Percentiles rank a stretch among this genome's conserved stretches.
Conservation (phyloP, 345 rosid genomes). For the Kernera saxatilis region DNA sequence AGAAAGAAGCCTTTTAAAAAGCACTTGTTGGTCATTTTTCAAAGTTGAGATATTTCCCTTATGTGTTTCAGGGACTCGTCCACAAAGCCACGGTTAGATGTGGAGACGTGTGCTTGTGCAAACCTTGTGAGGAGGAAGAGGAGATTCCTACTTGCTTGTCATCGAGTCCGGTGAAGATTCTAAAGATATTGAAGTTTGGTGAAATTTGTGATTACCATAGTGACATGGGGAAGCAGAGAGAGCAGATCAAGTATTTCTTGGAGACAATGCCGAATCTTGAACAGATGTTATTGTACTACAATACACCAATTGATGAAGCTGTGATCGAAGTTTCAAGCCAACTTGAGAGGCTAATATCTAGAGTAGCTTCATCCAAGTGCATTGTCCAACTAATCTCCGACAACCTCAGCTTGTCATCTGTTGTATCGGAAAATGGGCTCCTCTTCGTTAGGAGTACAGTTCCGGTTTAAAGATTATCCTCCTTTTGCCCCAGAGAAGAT, state of each 20-base stretch:
- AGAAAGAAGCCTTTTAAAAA: not conserved
- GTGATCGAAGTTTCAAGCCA: not conserved
- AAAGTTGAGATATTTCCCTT: not conserved
- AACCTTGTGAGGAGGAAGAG: not conserved
- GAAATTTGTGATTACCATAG: not conserved
- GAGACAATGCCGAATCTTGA: conserved; percentile 15
- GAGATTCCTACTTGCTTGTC: not conserved
- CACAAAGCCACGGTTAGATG: not conserved
- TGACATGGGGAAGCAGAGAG: not conserved
- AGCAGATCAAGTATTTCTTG: not conserved
- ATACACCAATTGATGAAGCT: not conserved
- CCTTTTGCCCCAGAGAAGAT: not conserved
- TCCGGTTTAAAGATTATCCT: not conserved
- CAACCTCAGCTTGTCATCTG: not conserved
- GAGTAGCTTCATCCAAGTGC: conserved; percentile 6
- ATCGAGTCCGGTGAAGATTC: not conserved
- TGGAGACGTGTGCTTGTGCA: conserved; percentile 6
- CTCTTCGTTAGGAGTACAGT: not conserved
- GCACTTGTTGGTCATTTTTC: not conserved
- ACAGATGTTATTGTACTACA: not conserved
- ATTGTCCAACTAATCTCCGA: not conserved
- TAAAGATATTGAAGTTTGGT: not conserved
- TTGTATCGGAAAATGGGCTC: not conserved
- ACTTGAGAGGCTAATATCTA: not conserved
- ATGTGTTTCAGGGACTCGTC: conserved; percentile 1